Percentiles rank a stretch among this genome's conserved stretches.
phyloP scores from a whole-genome alignment of 495 filamentous ascomycete species.

The Antarctomyces pellizariae region DNA sequence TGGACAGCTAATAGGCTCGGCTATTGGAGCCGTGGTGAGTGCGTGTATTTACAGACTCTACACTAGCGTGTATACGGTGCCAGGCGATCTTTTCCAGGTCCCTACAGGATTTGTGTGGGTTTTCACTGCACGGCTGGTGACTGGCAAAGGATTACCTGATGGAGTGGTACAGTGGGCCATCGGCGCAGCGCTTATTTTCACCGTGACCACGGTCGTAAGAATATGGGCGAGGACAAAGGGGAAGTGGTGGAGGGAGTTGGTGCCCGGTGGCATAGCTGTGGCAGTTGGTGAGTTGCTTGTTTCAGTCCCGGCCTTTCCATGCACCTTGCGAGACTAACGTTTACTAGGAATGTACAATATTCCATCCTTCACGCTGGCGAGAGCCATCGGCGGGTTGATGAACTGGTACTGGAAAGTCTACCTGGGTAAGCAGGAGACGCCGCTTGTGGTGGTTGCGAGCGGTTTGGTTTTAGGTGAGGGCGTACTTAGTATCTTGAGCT shows the following conservation, averaged over 20 bases:
- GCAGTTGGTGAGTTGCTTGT: conserved; percentile 38
- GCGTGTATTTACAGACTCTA: conserved; percentile 84
- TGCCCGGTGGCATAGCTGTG: conserved; percentile 89
- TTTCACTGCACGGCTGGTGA: conserved; percentile 86
- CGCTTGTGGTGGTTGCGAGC: conserved; percentile 32
- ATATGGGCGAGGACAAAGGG: conserved; percentile 26
- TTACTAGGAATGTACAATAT: conserved; percentile 78
- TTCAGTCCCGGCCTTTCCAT: background rate
- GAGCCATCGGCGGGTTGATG: conserved; percentile 64
- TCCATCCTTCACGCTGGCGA: conserved; percentile 80
- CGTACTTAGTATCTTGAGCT: conserved; percentile 75
- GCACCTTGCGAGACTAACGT: background rate
- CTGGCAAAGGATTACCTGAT: conserved; percentile 63
- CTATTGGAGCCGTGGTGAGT: conserved; percentile 69
- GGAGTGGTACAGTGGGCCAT: conserved; percentile 61
- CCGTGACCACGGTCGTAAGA: conserved; percentile 40
- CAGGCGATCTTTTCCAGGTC: conserved; percentile 73
- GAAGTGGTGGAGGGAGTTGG: conserved; percentile 28
- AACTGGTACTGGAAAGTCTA: conserved; percentile 56
- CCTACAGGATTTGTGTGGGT: conserved; percentile 94
- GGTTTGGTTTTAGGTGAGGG: conserved; percentile 88
- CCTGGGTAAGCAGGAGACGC: conserved; percentile 27
- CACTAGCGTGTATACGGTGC: conserved; percentile 68
- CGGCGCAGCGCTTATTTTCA: conserved; percentile 45
- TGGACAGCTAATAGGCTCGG: conserved; percentile 78